A percentile compares a stretch with the other conserved stretches of the same genome.
phyloP scores from a whole-genome alignment of 352 stramenopile genomes.

The Saprolegnia diclina region DNA sequence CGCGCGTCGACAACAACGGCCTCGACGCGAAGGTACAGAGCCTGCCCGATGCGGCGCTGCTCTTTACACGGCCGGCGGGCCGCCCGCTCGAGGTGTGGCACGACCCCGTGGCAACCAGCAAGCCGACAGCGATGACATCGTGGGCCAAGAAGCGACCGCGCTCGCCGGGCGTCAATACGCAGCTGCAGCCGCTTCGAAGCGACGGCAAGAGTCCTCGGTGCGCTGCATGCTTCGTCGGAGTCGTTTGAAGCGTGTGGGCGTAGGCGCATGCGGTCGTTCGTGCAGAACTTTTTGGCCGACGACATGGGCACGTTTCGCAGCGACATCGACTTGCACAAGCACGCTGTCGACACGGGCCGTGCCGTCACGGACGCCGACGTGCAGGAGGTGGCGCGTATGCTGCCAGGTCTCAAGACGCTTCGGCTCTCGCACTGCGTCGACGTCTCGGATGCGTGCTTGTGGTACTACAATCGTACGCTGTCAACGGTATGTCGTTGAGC shows the following conservation, averaged over 20 bases:
- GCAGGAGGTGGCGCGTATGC: slow-evolving; percentile 79
- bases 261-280: slow-evolving; percentile 83
- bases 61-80: slow-evolving; percentile 22
- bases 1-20: background rate
- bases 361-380: slow-evolving; percentile 86
- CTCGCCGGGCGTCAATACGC: background rate
- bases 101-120: background rate
- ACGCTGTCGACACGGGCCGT: slow-evolving; percentile 81
- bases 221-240: background rate
- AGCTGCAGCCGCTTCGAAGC: slow-evolving; percentile 10
- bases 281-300: slow-evolving; percentile 87
- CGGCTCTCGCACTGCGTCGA: slow-evolving; percentile 54
- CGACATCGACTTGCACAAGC: slow-evolving; percentile 77
- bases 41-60: slow-evolving; percentile 8
- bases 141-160: slow-evolving; percentile 24
- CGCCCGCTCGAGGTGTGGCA: slow-evolving; percentile 17
- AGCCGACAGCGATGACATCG: background rate
- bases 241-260: background rate
- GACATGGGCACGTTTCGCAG: slow-evolving; percentile 63
- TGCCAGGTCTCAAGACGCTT: slow-evolving; percentile 63
- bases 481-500: background rate
- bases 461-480: slow-evolving; percentile 29
- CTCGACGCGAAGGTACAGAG: background rate
- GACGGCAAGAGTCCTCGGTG: slow-evolving; percentile 21
- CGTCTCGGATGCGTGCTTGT: slow-evolving; percentile 87